Evolutionary conservation across 2,329 filamentous ascomycete species (phyloP), one percentile per base, ranked within the genome.

Genomic region (Aspergillus pseudotamarii): DNA sequence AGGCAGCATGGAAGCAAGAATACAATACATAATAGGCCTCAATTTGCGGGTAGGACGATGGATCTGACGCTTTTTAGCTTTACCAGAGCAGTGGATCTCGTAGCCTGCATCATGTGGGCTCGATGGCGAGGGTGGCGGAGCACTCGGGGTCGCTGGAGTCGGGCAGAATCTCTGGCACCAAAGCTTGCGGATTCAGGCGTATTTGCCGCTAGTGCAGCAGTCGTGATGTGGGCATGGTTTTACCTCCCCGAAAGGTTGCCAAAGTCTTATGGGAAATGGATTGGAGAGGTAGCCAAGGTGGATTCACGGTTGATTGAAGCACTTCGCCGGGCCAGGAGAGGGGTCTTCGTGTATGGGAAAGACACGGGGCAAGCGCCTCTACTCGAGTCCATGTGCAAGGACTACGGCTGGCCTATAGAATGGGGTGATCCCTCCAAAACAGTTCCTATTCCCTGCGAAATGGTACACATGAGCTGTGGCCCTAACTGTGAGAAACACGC

Each of bases 151-250:
- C 65, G 68, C 58, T 72, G 72, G 70, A 72, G 72, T 51, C 70
- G 71, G 69, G 58, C 81, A 14, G 83, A 87, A 64, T 72, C 76
- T 12, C 61, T 78, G 38, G 61, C 77, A 8, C 75, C 80, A 32
- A 71, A 72, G 32, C 74, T 87, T 43, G 81, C 87, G n/a, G 90
- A 94, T 72, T 86, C 91, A 4, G 78, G 85, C 6, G 79, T 94
- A 21, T 96, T 96, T 75, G 87, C 90, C 51, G 76, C 84, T 38
- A 93, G 91, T 23, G 88, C 86, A 45, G 90, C 89, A 26, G 80
- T 92, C 43, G 89, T 96, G 68, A 96, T 96, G 93, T 94, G 91
- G 90, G 86, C 91, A 21, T 96, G 91, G 91, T 89, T 96, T 75
- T 96, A 94, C 79, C 76, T 82, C 11, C 91, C 92, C 0, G 83